phyloP scores from a whole-genome alignment of 2,329 filamentous ascomycete species.

The Colletotrichum zoysiae region DNA sequence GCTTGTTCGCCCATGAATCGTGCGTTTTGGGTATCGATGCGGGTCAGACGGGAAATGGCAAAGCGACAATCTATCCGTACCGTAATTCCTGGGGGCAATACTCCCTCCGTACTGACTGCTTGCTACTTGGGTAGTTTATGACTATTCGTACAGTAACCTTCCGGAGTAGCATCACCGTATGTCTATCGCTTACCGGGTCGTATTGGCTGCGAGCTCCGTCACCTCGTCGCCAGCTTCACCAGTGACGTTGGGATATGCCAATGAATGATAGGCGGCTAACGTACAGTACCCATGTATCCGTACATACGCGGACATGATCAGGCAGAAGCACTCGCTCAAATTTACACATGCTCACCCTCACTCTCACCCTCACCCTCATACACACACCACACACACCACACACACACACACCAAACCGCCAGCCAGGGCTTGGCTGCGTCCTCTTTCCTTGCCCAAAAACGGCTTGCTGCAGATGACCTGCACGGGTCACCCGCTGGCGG shows the following conservation, averaged over 20 bases:
- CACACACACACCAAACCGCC: not conserved
- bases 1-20: slow-evolving; percentile 21
- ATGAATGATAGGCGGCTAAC: not conserved
- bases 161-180: no score
- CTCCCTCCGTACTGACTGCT: no score
- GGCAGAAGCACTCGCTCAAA: not conserved
- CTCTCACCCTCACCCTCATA: not conserved
- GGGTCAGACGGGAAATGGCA: slow-evolving; percentile 22
- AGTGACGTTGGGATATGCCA: slow-evolving; percentile 12
- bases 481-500: slow-evolving; percentile 30
- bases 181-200: slow-evolving; percentile 4
- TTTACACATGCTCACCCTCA: no score
- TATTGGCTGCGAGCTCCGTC: not conserved
- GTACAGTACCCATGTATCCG: no score
- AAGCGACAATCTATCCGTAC: not conserved
- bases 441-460: slow-evolving; percentile 21
- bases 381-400: not conserved
- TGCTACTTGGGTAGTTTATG: no score
- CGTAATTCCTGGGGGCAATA: not conserved
- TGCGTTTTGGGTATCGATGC: slow-evolving; percentile 26
- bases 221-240: slow-evolving; percentile 13
- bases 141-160: no score
- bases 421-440: not conserved
- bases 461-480: slow-evolving; percentile 34
- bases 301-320: not conserved